Base-by-base conservation (phyloP, 2,329 filamentous ascomycete genomes). In the Penicillium sp. region DNA sequence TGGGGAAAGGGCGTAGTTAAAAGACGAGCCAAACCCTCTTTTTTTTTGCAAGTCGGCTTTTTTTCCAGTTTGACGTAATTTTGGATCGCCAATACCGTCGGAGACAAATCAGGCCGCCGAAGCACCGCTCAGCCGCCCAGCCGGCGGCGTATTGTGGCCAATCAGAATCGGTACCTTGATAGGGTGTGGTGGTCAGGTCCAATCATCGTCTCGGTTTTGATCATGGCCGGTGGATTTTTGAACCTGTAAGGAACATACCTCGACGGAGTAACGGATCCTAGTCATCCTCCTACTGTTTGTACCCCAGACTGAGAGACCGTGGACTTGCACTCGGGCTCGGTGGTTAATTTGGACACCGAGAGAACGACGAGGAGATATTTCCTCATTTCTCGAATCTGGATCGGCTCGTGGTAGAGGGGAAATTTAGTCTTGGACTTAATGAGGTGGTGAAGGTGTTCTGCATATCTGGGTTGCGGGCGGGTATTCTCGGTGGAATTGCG, bases 71-170 rank as follows among this genome's bases (percentile, higher is more conserved):
- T 70, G 68, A 66, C 63, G 67, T 68, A 70, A 69, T 62, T 61
- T 65, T 65, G 58, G 53, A 58, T 59, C 58, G 42, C 55, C 59
- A 68, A 67, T 65, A 68, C 67, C 65, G 55, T 62, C 71, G 73
- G 72, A 69, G 67, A 69, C 72, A 74, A 69, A 75, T 74, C 70
- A 73, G 70, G 68, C 59, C 71, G 60, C 73, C 73, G 72, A 75
- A 65, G 51, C 58, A 61, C 60, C 66, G 57, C 56, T 71, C 64
- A 64, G 63, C 59, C 60, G 51, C 62, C 58, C 63, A 60, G 52
- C 60, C 63, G 64, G 60, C 48, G 48, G 53, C 35, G 54, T 30
- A 56, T 59, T 40, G 13, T 16, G n/a, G 19, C 60, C 59, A 61
- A 52, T 64, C 52, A 60, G 0, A 3, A 2, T 5, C 11, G 11